A percentile compares a stretch with the other conserved stretches of the same genome.
phyloP scores from a whole-genome alignment of 352 stramenopile genomes.

The Blastocystis sp. region DNA sequence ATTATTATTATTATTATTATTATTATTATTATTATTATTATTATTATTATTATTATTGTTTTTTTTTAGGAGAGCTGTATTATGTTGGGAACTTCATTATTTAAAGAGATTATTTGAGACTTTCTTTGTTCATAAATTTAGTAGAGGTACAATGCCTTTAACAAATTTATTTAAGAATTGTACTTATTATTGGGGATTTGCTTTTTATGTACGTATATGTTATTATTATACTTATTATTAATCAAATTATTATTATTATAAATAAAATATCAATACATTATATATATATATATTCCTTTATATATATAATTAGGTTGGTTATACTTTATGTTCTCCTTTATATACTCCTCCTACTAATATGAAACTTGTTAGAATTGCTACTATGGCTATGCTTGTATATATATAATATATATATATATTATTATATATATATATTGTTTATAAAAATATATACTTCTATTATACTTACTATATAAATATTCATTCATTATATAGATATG shows the following conservation, averaged over 20 bases:
- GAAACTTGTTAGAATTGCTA: background rate
- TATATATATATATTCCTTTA: too few species aligned
- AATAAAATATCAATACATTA: too few species aligned
- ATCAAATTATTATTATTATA: too few species aligned
- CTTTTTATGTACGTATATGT: conserved; percentile 46
- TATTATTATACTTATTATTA: background rate
- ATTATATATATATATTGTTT: too few species aligned
- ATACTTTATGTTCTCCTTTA: conserved; percentile 56
- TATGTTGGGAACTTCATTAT: conserved; percentile 57
- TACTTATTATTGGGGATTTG: conserved; percentile 63
- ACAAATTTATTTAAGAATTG: conserved; percentile 69
- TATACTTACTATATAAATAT: too few species aligned
- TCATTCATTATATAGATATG: too few species aligned
- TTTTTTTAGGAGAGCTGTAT: conserved; percentile 43
- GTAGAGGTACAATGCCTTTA: conserved; percentile 60
- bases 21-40: too few species aligned
- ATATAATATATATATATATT: too few species aligned
- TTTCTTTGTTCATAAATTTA: conserved; percentile 66
- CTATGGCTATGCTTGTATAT: conserved; percentile 41
- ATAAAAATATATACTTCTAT: too few species aligned
- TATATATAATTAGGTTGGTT: conserved; percentile 49
- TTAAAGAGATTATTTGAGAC: conserved; percentile 63
- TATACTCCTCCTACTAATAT: conserved; percentile 43
- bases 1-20: too few species aligned
- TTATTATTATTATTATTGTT: background rate